Conservation (phyloP, 225 moss, liverwort and hornwort species). For the Physcomitrium patens region DNA sequence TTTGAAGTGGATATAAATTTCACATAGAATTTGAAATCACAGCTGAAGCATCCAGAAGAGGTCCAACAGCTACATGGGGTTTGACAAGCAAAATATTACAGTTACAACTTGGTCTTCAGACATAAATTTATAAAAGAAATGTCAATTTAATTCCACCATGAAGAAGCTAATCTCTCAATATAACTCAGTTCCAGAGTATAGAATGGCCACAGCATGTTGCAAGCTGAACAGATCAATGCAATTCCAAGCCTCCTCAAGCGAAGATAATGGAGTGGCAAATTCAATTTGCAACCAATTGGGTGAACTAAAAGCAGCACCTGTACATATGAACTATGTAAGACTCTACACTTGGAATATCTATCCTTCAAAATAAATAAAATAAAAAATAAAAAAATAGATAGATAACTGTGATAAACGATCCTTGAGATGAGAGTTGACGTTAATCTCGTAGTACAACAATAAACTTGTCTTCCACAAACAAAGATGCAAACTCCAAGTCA, state of each 20-base stretch:
- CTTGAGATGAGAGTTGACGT: background rate
- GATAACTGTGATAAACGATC: background rate
- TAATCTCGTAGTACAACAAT: slow-evolving; percentile 88
- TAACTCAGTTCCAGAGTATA: slow-evolving; percentile 30
- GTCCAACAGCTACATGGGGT: no score
- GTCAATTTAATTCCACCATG: background rate
- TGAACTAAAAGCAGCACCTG: slow-evolving; percentile 75
- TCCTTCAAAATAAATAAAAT: no score
- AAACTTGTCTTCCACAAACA: slow-evolving; percentile 78
- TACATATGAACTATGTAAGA: background rate
- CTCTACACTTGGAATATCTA: no score
- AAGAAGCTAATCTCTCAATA: slow-evolving; percentile 28
- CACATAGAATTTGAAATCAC: no score
- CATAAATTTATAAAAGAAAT: slow-evolving; percentile 14
- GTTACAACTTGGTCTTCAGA: background rate
- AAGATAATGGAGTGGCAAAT: slow-evolving; percentile 65
- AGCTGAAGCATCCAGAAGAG: no score
- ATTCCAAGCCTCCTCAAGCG: slow-evolving; percentile 79
- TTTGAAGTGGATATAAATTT: no score
- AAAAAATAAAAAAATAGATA: no score
- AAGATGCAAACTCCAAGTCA: slow-evolving; percentile 70
- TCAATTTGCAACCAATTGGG: slow-evolving; percentile 78
- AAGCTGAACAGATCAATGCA: slow-evolving; percentile 76
- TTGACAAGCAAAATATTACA: slow-evolving; percentile 24
- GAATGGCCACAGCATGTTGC: slow-evolving; percentile 44